Evolutionary conservation across 1,139 yeast species (phyloP).

Genomic region (Lizanozyma gosingica): DNA sequence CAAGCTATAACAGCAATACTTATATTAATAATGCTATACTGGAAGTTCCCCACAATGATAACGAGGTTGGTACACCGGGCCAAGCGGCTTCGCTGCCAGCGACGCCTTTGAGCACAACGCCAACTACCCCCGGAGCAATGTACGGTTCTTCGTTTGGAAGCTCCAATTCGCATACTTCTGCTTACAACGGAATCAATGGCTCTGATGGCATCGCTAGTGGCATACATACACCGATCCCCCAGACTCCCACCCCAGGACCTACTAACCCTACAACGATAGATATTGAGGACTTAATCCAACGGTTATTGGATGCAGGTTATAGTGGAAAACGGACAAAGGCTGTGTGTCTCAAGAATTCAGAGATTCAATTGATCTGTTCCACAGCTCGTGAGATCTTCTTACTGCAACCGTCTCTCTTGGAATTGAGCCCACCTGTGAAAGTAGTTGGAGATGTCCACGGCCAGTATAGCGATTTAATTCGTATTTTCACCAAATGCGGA

Average conservation of each 20-base stretch:
- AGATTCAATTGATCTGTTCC: constrained; percentile 78
- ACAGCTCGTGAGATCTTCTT: constrained; percentile 82
- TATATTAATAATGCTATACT: background rate
- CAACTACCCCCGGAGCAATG: background rate
- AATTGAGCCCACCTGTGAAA: constrained; percentile 90
- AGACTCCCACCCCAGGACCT: constrained; percentile 4
- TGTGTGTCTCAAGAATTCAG: constrained; percentile 80
- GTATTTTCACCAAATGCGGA: constrained; percentile 92
- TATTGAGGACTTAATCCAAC: constrained; percentile 82
- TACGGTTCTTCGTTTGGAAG: constrained; percentile 1
- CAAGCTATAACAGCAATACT: background rate
- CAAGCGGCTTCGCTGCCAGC: background rate
- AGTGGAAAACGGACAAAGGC: constrained; percentile 86
- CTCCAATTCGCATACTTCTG: constrained; percentile 2
- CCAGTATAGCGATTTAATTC: constrained; percentile 82
- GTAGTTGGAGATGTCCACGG: constrained; percentile 98
- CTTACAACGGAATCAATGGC: background rate
- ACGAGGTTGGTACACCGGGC: background rate
- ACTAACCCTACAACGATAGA: constrained; percentile 39
- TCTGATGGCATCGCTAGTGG: constrained; percentile 4
- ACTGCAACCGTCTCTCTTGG: constrained; percentile 81
- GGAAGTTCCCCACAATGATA: background rate
- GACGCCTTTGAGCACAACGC: background rate
- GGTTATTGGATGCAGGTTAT: constrained; percentile 90
- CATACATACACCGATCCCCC: constrained; percentile 4